phyloP scores from a whole-genome alignment of 2,329 filamentous ascomycete species.

The Colletotrichum sp. region DNA sequence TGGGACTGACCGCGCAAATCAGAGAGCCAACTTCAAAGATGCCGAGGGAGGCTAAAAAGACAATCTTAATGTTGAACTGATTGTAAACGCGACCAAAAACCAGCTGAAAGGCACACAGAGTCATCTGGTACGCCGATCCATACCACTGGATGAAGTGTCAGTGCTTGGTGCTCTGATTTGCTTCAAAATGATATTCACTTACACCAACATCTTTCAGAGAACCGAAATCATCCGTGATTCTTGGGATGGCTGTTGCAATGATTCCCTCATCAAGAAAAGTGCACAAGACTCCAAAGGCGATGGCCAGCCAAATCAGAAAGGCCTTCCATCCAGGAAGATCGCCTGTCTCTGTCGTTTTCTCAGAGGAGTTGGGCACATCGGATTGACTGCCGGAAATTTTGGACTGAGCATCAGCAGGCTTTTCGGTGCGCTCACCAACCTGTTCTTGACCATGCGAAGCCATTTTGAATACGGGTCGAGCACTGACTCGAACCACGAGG shows the following conservation, averaged over 20 bases:
- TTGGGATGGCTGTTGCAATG: conserved; percentile 40
- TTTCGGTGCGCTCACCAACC: neutral
- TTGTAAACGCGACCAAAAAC: conserved; percentile 35
- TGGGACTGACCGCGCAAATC: conserved; percentile 38
- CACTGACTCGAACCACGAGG: too few relatives aligned
- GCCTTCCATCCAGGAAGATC: neutral
- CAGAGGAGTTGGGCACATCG: neutral
- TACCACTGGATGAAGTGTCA: too few relatives aligned
- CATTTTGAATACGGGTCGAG: neutral
- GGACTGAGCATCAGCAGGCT: neutral
- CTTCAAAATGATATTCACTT: too few relatives aligned
- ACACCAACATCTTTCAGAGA: conserved; percentile 45
- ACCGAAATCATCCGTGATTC: conserved; percentile 37
- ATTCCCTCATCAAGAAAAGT: conserved; percentile 26
- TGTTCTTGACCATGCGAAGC: fast-evolving
- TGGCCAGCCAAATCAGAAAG: neutral
- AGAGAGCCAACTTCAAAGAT: conserved; percentile 37
- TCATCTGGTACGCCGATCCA: conserved; percentile 30
- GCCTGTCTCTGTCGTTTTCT: fast-evolving
- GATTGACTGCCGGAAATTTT: neutral
- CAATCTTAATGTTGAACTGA: conserved; percentile 30
- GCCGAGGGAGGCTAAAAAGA: conserved; percentile 31
- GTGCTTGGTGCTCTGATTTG: too few relatives aligned
- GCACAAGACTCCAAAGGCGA: conserved; percentile 1
- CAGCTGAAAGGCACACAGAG: conserved; percentile 27